A percentile compares a stretch with the other conserved stretches of the same genome.
These are phyloP conservation scores for Oenanthe sinensis DNA, from an alignment of 129 eudicot genomes.

Conservation along the genomic window DNA sequence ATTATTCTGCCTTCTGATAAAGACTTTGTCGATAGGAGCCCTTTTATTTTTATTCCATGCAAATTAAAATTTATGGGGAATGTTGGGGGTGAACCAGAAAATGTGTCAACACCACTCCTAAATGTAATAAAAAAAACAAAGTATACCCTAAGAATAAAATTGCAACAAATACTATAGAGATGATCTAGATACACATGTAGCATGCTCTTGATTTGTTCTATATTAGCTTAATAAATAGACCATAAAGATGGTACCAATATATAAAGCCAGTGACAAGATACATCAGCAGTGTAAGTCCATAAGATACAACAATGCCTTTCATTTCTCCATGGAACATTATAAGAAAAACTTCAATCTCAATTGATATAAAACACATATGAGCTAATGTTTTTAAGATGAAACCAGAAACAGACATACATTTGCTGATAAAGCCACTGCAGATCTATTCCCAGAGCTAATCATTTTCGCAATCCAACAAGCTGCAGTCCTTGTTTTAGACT, in stretches of 20 bases:
- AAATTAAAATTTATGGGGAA: no score
- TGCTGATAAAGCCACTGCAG: constrained; percentile 20
- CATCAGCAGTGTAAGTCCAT: constrained; percentile 8
- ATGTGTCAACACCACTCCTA: neutral
- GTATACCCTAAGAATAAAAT: neutral
- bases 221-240: neutral
- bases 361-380: neutral
- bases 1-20: neutral
- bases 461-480: constrained; percentile 58
- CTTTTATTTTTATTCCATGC: no score
- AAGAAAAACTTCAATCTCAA: neutral
- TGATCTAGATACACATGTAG: neutral
- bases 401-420: constrained; percentile 26
- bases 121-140: neutral
- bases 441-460: constrained; percentile 28
- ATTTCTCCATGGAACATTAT: neutral
- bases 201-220: neutral
- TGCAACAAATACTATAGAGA: neutral
- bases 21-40: no score
- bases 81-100: no score
- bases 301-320: neutral
- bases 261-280: neutral
- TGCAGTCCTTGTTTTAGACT: constrained; percentile 49
- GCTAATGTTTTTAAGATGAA: neutral
- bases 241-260: neutral